Percentiles rank a stretch among this genome's conserved stretches.
phyloP scores from a whole-genome alignment of 805 yeast genomes.

The Maudiozyma pseudohumilis region DNA sequence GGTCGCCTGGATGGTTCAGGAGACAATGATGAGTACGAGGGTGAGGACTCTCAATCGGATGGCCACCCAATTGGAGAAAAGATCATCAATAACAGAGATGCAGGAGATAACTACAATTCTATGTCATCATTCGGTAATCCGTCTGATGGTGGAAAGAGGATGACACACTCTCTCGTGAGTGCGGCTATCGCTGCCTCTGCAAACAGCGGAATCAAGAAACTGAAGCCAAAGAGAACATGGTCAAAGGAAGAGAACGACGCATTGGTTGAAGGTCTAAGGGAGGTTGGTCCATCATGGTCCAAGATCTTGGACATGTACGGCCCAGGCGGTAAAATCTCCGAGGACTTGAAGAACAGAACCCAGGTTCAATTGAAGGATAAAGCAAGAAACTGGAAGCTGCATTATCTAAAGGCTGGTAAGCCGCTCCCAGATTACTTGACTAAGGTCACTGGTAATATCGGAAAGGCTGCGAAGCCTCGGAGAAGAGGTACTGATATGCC shows the following conservation, averaged over 20 bases:
- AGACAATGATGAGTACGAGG: too few relatives aligned
- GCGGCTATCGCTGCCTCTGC: conserved; percentile 21
- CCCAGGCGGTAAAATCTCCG: conserved; percentile 81
- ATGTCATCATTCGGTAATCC: not conserved
- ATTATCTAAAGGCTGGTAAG: conserved; percentile 61
- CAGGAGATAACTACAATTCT: too few relatives aligned
- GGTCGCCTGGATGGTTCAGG: not conserved
- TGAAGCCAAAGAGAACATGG: conserved; percentile 44
- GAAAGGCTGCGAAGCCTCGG: conserved; percentile 39
- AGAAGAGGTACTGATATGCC: conserved; percentile 8
- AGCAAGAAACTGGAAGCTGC: conserved; percentile 92
- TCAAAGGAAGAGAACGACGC: conserved; percentile 82
- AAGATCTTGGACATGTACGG: conserved; percentile 85
- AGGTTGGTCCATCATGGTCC: conserved; percentile 89
- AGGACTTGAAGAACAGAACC: conserved; percentile 74
- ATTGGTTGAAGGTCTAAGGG: conserved; percentile 64
- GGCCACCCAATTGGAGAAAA: too few relatives aligned
- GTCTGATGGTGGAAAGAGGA: conserved; percentile 1
- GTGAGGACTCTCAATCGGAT: too few relatives aligned
- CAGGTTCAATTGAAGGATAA: conserved; percentile 93
- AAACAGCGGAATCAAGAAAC: conserved; percentile 16
- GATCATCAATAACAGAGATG: not conserved
- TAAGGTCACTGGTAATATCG: conserved; percentile 82
- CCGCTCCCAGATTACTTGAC: conserved; percentile 72
- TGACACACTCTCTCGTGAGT: conserved; percentile 13